Conservation (phyloP, 1,284 basidiomycete genomes). For the Puccinia novopanici region DNA sequence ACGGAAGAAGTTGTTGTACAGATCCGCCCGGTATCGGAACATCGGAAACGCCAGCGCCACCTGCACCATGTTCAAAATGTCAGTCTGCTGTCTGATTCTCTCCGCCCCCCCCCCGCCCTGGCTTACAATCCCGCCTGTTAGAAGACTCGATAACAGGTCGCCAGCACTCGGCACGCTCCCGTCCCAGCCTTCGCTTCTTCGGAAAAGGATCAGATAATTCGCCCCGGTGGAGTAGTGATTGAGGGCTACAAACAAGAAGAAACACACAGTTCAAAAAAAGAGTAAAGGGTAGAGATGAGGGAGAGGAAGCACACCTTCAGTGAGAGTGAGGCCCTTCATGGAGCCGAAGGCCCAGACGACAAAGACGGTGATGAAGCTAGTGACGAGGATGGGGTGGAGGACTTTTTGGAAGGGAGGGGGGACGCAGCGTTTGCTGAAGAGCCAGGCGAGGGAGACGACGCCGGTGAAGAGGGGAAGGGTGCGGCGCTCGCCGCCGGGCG, state of each 20-base stretch:
- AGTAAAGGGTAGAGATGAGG: neutral
- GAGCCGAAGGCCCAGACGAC: slow-evolving; percentile 32
- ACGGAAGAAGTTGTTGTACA: slow-evolving; percentile 42
- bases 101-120: too few relatives aligned
- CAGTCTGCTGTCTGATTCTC: neutral
- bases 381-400: slow-evolving; percentile 50
- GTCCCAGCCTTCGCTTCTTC: slow-evolving; percentile 28
- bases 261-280: neutral
- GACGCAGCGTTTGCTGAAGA: slow-evolving; percentile 39
- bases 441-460: slow-evolving; percentile 39
- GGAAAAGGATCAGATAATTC: slow-evolving; percentile 27
- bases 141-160: slow-evolving; percentile 34
- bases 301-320: neutral
- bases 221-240: slow-evolving; percentile 33
- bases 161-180: slow-evolving; percentile 38
- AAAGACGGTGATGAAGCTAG: slow-evolving; percentile 45
- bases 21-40: slow-evolving; percentile 44
- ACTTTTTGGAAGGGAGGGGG: slow-evolving; percentile 20
- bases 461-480: slow-evolving; percentile 42
- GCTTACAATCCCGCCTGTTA: slow-evolving; percentile 43
- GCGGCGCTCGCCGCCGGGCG: slow-evolving; percentile 39
- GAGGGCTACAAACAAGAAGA: slow-evolving; percentile 11
- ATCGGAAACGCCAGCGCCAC: slow-evolving; percentile 41
- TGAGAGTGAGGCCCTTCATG: slow-evolving; percentile 33
- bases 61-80: neutral